Base-by-base conservation (phyloP, 768 basidiomycete species). In the Agaricus blazei region DNA sequence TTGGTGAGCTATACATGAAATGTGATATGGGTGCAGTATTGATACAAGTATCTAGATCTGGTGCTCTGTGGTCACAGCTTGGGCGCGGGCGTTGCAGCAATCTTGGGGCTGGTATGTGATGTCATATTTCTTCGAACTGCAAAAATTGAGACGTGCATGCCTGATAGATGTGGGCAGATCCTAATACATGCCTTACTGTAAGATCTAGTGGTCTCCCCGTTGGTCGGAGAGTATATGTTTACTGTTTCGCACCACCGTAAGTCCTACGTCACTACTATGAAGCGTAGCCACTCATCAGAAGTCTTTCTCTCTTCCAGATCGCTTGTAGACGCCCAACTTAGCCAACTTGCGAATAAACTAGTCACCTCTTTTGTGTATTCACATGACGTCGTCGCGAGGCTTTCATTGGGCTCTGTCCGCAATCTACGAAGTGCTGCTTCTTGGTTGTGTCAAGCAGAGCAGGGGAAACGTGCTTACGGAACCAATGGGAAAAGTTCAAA, bases 81-180 rank as follows among this genome's bases (percentile, higher is more conserved):
- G 2, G 91, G 91, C 15, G 89, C 90, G 24, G 91, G 89, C 1
- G 88, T 93, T 2, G 89, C 87, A 37, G 79, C 81, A 2, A 72
- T 93, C 27, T 73, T 92, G 41, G 89, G 84, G 43, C 69, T 93
- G 71, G 88, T 87, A 28, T 2, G 46, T 48, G 9, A 4, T 24
- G 0, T 9, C 6, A 19, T 41, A 41, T 41, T 41, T 41, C 40
- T 48, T 28, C 28, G 12, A 48, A 28, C 15, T 3, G 9, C 7
- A 11, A n/a, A 14, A 48, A 9, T 48, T 48, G 29, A 26, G 41
- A 34, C 34, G 7, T 26, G 23, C 14, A 46, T 3, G n/a, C 28
- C 26, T 51, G 23, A n/a, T 58, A 91, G 90, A 87, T 88, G 81
- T 93, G 90, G 90, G 88, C 90, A 1, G 88, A 91, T 64, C 88